A percentile compares a stretch with the other conserved stretches of the same genome.
These are phyloP conservation scores for Hypomyces rosellus DNA, from an alignment of 2,329 filamentous ascomycete genomes.

Conservation along the genomic window DNA sequence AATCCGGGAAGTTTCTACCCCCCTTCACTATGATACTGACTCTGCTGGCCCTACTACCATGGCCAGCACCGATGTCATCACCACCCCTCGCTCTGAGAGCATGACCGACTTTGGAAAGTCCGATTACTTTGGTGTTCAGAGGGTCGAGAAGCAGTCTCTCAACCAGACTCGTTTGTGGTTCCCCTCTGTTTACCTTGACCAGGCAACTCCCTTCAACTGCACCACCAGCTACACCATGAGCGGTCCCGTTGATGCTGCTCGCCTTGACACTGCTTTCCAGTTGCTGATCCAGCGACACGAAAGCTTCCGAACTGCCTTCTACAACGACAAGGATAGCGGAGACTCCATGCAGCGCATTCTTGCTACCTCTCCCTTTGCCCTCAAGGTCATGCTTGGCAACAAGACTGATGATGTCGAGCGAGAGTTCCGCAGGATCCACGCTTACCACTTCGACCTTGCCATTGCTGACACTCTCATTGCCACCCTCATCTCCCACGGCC, in stretches of 20 bases:
- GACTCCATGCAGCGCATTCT: slow-evolving; percentile 21
- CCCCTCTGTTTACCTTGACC: not conserved
- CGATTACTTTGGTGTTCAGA: not conserved
- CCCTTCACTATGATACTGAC: no score
- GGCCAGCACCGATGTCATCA: not conserved
- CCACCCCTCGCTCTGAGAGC: not conserved
- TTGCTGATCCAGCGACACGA: slow-evolving; percentile 15
- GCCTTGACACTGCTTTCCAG: slow-evolving; percentile 1
- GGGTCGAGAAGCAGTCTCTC: slow-evolving; percentile 17
- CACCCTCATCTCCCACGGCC: slow-evolving; percentile 27
- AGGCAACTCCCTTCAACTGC: slow-evolving; percentile 1
- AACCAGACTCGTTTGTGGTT: slow-evolving; percentile 11
- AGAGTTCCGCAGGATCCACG: slow-evolving; percentile 22
- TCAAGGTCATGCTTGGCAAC: slow-evolving; percentile 21
- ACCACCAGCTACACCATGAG: not conserved
- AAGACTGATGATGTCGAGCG: slow-evolving; percentile 17
- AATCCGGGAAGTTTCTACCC: no score
- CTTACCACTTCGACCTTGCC: slow-evolving; percentile 32
- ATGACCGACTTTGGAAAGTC: not conserved
- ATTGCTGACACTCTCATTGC: slow-evolving; percentile 28
- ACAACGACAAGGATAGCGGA: slow-evolving; percentile 12
- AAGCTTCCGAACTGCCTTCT: slow-evolving; percentile 17
- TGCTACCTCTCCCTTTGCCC: slow-evolving; percentile 18
- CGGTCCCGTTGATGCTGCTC: not conserved
- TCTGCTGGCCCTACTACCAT: no score